Base-by-base conservation (phyloP, 192 early-diverging fungal species). In the Mortierella hygrophila region DNA sequence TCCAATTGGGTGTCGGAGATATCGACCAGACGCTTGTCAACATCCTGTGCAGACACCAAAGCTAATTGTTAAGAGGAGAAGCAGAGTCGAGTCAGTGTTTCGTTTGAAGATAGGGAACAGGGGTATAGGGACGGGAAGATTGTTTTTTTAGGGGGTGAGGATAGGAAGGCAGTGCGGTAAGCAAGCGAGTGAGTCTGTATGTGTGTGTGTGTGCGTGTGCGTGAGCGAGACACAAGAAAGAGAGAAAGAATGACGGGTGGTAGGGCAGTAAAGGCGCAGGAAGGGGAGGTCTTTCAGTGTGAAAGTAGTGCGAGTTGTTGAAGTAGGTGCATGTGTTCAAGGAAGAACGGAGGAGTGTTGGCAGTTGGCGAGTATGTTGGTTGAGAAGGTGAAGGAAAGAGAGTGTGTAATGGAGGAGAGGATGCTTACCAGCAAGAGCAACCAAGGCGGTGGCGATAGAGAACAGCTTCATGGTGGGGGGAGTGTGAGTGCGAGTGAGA, bases 1-100 rank as follows among this genome's bases (percentile, higher is more conserved):
- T 81, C 74, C 47, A 89, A 42, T 38, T 81, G 57, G 4, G 89
- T 89, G 41, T 80, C 72, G 47, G 89, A 87, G 68, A 89, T 69
- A 73, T 89, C 89, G 40, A 86, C 72, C 60, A 86, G 75, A 42
- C 83, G 68, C 83, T 86, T 86, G 68, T 77, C 83, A 18, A 86
- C 79, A 9, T 86, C 71, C 65, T 86, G 83, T 10, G 83, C 83
- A 74, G 78, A 77, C 20, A 77, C 79, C 26, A 86, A 11, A 79
- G 79, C 83, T 86, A 75, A 38, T 52, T 52, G 18, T 52, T 52
- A 52, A 32, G 32, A 29, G 16, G 5, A 26, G 23, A 46, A 38
- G 6, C 35, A 5, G 41, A 23, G 21, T 52, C 16, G 72, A 46
- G 41, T 42, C 16, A 26, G 16, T 40, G 38, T 9, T 20, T n/a